These are phyloP conservation scores for Morella rubra DNA, from an alignment of 306 rosid genomes.

Conservation along the genomic window DNA sequence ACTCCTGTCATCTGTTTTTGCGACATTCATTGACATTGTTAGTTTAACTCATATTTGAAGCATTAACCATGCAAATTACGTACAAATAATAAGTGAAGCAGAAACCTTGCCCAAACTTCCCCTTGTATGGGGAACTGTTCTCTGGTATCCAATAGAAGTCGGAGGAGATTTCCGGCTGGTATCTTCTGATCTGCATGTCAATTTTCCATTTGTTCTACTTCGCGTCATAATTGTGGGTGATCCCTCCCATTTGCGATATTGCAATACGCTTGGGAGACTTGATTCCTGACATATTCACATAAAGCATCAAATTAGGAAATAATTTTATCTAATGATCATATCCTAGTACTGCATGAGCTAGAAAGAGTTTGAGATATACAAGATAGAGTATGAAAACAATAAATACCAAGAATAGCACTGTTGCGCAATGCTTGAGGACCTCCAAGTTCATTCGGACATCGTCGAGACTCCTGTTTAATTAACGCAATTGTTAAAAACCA, in stretches of 20 bases:
- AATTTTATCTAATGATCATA: too few species aligned
- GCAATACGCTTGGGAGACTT: slow-evolving; percentile 64
- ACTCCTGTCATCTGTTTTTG: slow-evolving; percentile 66
- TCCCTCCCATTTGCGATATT: slow-evolving; percentile 41
- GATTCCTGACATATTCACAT: slow-evolving; percentile 54
- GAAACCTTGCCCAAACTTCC: slow-evolving; percentile 72
- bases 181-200: slow-evolving; percentile 60
- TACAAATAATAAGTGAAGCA: neutral
- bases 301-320: neutral
- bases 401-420: slow-evolving; percentile 83
- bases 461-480: slow-evolving; percentile 74
- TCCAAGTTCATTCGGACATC: slow-evolving; percentile 99
- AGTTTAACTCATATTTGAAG: neutral
- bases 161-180: slow-evolving; percentile 70
- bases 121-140: slow-evolving; percentile 72
- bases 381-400: neutral
- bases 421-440: slow-evolving; percentile 92
- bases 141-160: slow-evolving; percentile 48
- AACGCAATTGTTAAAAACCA: neutral
- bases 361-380: neutral
- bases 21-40: slow-evolving; percentile 5
- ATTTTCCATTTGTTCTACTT: slow-evolving; percentile 64
- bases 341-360: neutral
- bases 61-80: neutral
- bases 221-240: slow-evolving; percentile 57